Base-by-base conservation (phyloP, 2,329 filamentous ascomycete genomes). In the Fusarium sp. region DNA sequence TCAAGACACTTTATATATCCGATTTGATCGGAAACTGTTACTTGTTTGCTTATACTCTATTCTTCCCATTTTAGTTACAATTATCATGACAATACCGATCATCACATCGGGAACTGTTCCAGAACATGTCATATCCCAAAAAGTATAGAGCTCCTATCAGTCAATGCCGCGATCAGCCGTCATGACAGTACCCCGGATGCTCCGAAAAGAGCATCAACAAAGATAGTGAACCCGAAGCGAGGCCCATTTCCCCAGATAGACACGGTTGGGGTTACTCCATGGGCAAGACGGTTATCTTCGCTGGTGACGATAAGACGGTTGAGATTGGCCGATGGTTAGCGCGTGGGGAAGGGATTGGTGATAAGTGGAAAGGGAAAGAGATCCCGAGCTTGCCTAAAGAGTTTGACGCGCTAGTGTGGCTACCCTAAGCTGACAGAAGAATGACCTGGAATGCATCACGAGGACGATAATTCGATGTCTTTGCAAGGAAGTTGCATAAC, bases 221-320 rank as follows among this genome's bases (percentile, higher is more conserved):
- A 69, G 64, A 69, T 20, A 69, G 59, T 52, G 59, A 71, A 25
- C 60, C 62, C 62, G 62, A 65, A 7, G 1, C 13, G 12, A n/a
- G 9, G 11, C 2, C 4, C 16, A 7, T 52, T 41, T 44, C 58
- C 25, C 46, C 53, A 45, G 54, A 55, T 30, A 30, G 8, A 47
- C 10, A 54, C 34, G 34, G 44, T 22, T 11, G 6, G 27, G 20
- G n/a, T 16, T 52, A 7, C 44, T 18, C 9, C 8, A 25, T 5
- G 20, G 16, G 40, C 29, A 15, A 13, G 9, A 56, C 68, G 63
- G 63, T 32, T 71, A 71, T 68, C 18, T 5, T 65, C 67, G 68
- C 67, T 67, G 25, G 8, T 44, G 48, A 49, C 43, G 43, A 70
- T 68, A 60, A 56, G 52, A 2, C 5, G 43, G 8, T 34, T 20